Percentiles rank a stretch among this genome's conserved stretches.
Conservation (phyloP, 257 asterid genomes). For the Ehretia macrophylla region DNA sequence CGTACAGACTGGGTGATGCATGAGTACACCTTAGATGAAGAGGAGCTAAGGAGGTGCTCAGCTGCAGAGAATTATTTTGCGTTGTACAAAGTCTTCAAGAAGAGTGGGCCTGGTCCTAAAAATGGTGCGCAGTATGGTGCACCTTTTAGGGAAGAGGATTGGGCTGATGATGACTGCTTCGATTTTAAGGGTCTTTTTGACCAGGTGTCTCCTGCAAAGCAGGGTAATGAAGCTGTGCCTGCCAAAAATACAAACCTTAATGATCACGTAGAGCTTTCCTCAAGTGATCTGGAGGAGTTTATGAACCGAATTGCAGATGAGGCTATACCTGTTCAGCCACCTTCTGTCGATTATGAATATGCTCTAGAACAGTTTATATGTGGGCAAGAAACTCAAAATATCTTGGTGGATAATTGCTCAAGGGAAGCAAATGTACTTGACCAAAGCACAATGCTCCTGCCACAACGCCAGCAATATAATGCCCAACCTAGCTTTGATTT, state of each 20-base stretch:
- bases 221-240: slow-evolving; percentile 20
- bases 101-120: slow-evolving; percentile 99
- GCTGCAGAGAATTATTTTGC: slow-evolving; percentile 62
- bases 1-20: slow-evolving; percentile 99
- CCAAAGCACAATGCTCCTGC: slow-evolving; percentile 16
- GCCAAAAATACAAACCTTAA: slow-evolving; percentile 11
- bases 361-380: slow-evolving; percentile 27
- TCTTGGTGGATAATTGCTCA: slow-evolving; percentile 32
- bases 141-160: slow-evolving; percentile 81
- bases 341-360: slow-evolving; percentile 19
- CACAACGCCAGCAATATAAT: slow-evolving; percentile 20
- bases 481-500: slow-evolving; percentile 39
- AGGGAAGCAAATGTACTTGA: slow-evolving; percentile 26
- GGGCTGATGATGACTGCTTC: slow-evolving; percentile 51
- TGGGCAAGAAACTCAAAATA: slow-evolving; percentile 38
- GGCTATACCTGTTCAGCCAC: slow-evolving; percentile 24
- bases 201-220: slow-evolving; percentile 20
- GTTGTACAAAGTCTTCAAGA: slow-evolving; percentile 79
- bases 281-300: slow-evolving; percentile 54
- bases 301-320: slow-evolving; percentile 42
- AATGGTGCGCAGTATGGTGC: slow-evolving; percentile 99
- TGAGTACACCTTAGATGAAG: slow-evolving; percentile 82
- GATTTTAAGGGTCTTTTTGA: slow-evolving; percentile 23
- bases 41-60: slow-evolving; percentile 62
- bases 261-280: slow-evolving; percentile 17